A percentile compares a stretch with the other conserved stretches of the same genome.
Conservation (phyloP, 108 stramenopile species). For the Skeletonema costatum region DNA sequence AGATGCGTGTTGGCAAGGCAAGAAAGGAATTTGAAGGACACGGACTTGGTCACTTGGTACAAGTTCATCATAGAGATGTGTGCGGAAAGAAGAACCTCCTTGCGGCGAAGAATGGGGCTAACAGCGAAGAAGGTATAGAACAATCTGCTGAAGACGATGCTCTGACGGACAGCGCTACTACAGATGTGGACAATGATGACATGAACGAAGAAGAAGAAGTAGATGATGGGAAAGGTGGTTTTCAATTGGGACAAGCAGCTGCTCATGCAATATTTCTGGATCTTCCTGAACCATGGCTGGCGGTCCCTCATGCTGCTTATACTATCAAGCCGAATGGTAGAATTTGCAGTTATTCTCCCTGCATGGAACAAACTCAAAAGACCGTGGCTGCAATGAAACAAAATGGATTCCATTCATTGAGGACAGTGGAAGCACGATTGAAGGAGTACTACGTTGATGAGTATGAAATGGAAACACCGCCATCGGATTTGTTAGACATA, state of each 20-base stretch:
- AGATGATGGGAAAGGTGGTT: conserved; percentile 61
- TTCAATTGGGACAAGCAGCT: conserved; percentile 56
- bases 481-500: conserved; percentile 51
- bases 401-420: conserved; percentile 79
- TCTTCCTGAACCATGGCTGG: conserved; percentile 94
- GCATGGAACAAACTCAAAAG: conserved; percentile 94
- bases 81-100: conserved; percentile 62
- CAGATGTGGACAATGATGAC: conserved; percentile 2
- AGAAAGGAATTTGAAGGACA: conserved; percentile 80
- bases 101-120: neutral
- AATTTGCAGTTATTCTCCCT: conserved; percentile 91
- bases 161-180: neutral
- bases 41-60: conserved; percentile 76
- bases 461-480: conserved; percentile 56
- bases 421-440: conserved; percentile 88
- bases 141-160: conserved; percentile 4
- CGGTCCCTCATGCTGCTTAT: conserved; percentile 83
- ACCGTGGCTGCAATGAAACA: conserved; percentile 59
- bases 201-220: conserved; percentile 3
- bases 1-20: conserved; percentile 81
- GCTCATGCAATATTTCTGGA: conserved; percentile 95
- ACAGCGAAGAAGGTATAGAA: conserved; percentile 5
- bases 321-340: conserved; percentile 71
- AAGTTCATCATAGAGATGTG: conserved; percentile 81
- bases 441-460: conserved; percentile 83